These are phyloP conservation scores for Saposhnikovia divaricata DNA, from an alignment of 129 eudicot species.

Conservation along the genomic window DNA sequence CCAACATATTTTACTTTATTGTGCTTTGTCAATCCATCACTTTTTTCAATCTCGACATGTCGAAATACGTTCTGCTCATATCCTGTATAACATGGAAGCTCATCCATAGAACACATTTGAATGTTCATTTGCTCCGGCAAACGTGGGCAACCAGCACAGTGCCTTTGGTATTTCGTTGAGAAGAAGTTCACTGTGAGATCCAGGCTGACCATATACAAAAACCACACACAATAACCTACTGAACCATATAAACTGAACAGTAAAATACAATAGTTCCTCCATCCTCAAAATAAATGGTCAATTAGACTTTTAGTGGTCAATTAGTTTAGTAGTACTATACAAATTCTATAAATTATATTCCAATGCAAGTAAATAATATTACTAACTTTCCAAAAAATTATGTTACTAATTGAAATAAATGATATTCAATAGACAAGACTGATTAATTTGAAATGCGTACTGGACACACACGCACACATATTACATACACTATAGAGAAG, in stretches of 20 bases:
- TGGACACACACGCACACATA: neutral
- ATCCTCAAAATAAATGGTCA: neutral
- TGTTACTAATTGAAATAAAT: neutral
- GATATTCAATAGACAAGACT: neutral
- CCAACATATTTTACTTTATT: neutral
- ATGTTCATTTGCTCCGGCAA: constrained; percentile 71
- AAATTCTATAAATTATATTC: neutral
- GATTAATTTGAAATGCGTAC: neutral
- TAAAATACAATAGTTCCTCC: neutral
- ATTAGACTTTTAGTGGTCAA: neutral
- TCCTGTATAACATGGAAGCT: constrained; percentile 64
- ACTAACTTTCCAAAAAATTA: neutral
- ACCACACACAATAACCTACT: constrained; percentile 14
- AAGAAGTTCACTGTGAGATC: constrained; percentile 60
- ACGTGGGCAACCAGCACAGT: constrained; percentile 62
- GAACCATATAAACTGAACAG: neutral
- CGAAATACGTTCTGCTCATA: constrained; percentile 15
- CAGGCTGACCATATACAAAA: constrained; percentile 36
- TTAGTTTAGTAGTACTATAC: neutral
- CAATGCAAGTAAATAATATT: neutral
- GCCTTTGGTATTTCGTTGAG: constrained; percentile 70
- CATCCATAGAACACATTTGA: constrained; percentile 64
- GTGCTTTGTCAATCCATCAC: constrained; percentile 10
- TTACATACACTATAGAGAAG: neutral
- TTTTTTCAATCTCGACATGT: constrained; percentile 20